Conservation (phyloP, 768 basidiomycete genomes). For the Aureoboletus auriporus region DNA sequence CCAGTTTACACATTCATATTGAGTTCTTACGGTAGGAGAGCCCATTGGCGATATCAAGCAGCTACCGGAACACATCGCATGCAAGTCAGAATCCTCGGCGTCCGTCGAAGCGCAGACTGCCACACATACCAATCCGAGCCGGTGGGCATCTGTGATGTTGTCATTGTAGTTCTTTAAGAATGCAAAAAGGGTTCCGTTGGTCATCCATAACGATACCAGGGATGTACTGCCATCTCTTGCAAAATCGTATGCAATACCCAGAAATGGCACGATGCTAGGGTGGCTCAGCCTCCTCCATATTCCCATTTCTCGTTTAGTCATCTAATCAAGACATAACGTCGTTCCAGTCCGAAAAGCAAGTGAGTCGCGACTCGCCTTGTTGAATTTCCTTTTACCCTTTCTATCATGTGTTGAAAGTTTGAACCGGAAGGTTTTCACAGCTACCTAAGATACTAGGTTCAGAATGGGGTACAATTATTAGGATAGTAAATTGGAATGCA, state of each 20-base stretch:
- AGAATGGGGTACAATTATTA: no score
- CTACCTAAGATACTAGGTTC: no score
- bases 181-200: background rate
- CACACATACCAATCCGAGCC: background rate
- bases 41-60: background rate
- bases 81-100: background rate
- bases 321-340: background rate
- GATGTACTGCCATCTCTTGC: background rate
- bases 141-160: no score
- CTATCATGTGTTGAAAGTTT: no score
- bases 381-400: background rate
- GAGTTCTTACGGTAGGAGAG: background rate
- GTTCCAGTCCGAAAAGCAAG: no score
- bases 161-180: background rate
- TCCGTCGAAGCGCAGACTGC: no score
- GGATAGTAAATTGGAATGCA: no score
- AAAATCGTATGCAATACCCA: background rate
- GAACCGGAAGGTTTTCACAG: no score
- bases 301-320: background rate
- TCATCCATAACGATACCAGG: background rate
- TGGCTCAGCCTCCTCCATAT: background rate
- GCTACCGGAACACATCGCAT: background rate
- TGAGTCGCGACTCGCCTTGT: background rate
- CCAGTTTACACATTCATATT: background rate
- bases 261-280: background rate